Base-by-base conservation (phyloP, 108 stramenopile species). In the Stephanodiscus minutulus region DNA sequence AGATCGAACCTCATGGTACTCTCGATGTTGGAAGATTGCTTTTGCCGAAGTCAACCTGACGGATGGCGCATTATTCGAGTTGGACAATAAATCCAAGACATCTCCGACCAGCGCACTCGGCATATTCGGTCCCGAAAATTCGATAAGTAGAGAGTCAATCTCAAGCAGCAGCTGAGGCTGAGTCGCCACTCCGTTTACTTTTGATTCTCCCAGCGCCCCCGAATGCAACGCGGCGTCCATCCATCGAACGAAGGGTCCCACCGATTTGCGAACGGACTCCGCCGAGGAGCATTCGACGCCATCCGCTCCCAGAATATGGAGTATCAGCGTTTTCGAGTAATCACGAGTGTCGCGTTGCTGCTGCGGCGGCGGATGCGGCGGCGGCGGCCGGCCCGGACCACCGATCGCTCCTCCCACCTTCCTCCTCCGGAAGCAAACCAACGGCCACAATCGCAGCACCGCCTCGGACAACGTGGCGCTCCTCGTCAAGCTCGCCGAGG, bases 381-480 rank as follows among this genome's bases (percentile, higher is more conserved):
- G n/a, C n/a, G n/a, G n/a, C 20, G 48, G 61, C 27, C 61, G 61
- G 9, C 76, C 43, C 12, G 56, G 27, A 13, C 60, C 66, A 25
- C 60, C 66, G 18, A 48, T 58, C 44, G 12, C 53, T 50, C 21
- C n/a, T n/a, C n/a, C n/a, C n/a, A n/a, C 44, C 56, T 66, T 53
- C 36, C 43, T 74, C 35, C 61, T 64, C 2, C 72, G 49, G 33
- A 70, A 66, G 33, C 63, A 70, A 29, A 88, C 55, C 17, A 85
- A 59, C 6, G 82, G 77, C 77, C 75, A 69, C 59, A 90, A 66
- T 28, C 88, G 80, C 31, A 75, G 56, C 31, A 94, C 21, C 13
- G 89, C 88, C 61, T 94, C 89, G 15, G 89, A 85, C n/a, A 94
- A 56, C 1, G 93, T 92, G 24, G 89, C 89, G 47, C 89, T 85